Base-by-base conservation (phyloP, 2,329 filamentous ascomycete species). In the Arachnomyces sp. region DNA sequence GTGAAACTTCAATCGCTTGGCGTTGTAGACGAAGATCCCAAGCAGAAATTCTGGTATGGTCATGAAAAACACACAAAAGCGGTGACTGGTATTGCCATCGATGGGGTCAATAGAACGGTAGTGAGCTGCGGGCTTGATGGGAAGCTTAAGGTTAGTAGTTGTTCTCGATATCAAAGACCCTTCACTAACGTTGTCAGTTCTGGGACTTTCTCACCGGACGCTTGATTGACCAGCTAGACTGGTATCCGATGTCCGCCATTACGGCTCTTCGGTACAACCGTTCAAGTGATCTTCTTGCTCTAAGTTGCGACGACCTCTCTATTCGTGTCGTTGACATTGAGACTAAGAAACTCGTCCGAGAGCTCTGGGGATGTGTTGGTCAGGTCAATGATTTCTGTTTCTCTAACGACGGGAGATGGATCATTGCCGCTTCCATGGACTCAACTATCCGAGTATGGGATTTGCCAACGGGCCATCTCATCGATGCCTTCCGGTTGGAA, bases 201-300 rank as follows among this genome's bases (percentile, higher is more conserved):
- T 98, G 93, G 93, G 86, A 94, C 49, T 94, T 98, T 48, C 64
- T 80, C n/a, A 86, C 84, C 0, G 92, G 90, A 6, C 75, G 78
- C 33, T 72, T 96, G 2, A 58, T 85, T 8, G 77, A 90, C 46
- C 81, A 95, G 55, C 78, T 96, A 38, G 80, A 89, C 59, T 94
- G 88, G 84, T 78, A 82, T 33, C 78, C 78, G 3, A 86, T 85
- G 74, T 80, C 81, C 3, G 76, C 80, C 34, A 81, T 94, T 38
- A 85, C 79, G 1, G 80, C 77, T 12, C 80, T 90, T 51, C 80
- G 82, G 42, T 92, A 94, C 58, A 89, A 94, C 56, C 72, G 82
- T 3, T 76, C 80, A 2, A 95, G 82, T 53, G 89, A 95, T 52
- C 72, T 98, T 8, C 76, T 95, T 39, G 90, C 89, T 2, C 79